Conservation (phyloP, 2,329 filamentous ascomycete genomes). For the Ceratocystis cacaofunesta region DNA sequence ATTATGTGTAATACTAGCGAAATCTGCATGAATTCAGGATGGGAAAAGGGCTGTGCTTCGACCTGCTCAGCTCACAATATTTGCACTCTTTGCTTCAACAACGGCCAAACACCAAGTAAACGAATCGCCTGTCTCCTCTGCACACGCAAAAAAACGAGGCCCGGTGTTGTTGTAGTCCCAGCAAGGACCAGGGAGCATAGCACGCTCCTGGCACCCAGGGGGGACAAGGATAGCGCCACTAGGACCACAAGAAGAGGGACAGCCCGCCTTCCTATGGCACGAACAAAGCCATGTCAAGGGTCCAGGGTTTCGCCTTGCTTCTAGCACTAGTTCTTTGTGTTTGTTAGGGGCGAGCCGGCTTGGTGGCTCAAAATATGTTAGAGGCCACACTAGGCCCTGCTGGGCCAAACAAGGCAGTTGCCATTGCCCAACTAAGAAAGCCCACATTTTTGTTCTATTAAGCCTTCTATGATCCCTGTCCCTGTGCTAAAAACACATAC, state of each 20-base stretch:
- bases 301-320: too few relatives aligned
- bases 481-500: too few relatives aligned
- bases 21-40: background rate
- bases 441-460: background rate
- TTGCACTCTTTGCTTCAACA: background rate
- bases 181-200: background rate
- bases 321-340: too few relatives aligned
- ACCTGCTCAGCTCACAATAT: background rate
- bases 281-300: too few relatives aligned
- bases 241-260: too few relatives aligned
- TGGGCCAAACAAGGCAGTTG: background rate
- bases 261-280: too few relatives aligned
- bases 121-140: background rate
- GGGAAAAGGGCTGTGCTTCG: background rate
- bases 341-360: too few relatives aligned
- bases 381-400: background rate
- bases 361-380: too few relatives aligned
- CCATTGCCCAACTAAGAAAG: background rate
- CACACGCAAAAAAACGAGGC: background rate
- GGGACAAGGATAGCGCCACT: background rate
- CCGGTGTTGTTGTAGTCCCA: background rate
- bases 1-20: background rate
- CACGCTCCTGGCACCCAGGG: too few relatives aligned
- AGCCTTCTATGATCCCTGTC: background rate
- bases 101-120: background rate